phyloP scores from a whole-genome alignment of 1,284 basidiomycete species.

The Leccinum huronense region DNA sequence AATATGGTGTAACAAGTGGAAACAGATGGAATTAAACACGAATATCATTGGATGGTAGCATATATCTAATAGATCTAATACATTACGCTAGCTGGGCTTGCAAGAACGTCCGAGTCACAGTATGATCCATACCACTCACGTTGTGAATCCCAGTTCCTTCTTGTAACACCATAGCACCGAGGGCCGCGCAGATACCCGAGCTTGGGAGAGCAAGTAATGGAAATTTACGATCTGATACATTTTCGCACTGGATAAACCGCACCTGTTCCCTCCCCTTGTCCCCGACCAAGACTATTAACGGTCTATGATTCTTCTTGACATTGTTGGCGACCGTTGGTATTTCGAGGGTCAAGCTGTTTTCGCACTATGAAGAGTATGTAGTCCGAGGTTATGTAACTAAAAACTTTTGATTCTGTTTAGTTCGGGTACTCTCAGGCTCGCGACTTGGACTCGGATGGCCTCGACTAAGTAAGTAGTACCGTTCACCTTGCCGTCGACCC shows the following conservation, averaged over 20 bases:
- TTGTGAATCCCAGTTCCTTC: constrained; percentile 94
- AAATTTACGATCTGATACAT: constrained; percentile 82
- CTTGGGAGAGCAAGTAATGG: constrained; percentile 92
- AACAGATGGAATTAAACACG: too few species aligned
- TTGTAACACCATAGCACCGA: constrained; percentile 98
- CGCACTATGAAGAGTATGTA: background rate
- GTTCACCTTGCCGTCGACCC: too few species aligned
- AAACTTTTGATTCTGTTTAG: background rate
- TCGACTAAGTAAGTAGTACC: too few species aligned
- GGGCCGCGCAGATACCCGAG: constrained; percentile 83
- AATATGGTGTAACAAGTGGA: too few species aligned
- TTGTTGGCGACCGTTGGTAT: constrained; percentile 93
- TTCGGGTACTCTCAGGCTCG: too few species aligned
- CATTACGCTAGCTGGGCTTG: too few species aligned
- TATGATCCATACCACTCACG: constrained; percentile 44
- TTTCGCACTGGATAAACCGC: constrained; percentile 20
- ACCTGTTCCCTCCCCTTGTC: constrained; percentile 94
- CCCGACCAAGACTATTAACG: constrained; percentile 96
- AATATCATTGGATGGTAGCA: too few species aligned
- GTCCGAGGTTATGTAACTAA: background rate
- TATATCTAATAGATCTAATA: too few species aligned
- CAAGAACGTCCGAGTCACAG: too few species aligned
- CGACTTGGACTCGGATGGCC: too few species aligned
- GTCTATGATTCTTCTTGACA: constrained; percentile 90
- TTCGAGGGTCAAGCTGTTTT: constrained; percentile 77